Percentiles rank a stretch among this genome's conserved stretches.
Evolutionary conservation across 257 asterid species (phyloP).

Genomic region (Oldenlandia corymbosa): DNA sequence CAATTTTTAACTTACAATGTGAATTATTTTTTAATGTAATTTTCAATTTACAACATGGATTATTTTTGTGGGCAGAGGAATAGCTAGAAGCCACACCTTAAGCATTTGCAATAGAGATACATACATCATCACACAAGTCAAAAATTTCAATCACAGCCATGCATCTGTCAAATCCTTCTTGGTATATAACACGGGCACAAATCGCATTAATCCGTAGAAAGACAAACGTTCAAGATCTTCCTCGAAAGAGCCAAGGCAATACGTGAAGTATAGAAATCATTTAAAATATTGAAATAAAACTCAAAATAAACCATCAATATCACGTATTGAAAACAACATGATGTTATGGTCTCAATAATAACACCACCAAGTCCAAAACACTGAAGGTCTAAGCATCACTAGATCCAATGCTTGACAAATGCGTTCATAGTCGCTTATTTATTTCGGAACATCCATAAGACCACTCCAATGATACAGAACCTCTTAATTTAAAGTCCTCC

Average conservation of each 20-base stretch:
- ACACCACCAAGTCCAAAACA: slow-evolving; percentile 6
- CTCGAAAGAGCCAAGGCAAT: neutral
- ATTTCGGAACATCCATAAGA: slow-evolving; percentile 16
- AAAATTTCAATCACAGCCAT: no score
- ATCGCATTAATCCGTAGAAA: neutral
- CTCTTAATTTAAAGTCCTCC: slow-evolving; percentile 90
- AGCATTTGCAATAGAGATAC: no score
- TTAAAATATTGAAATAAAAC: neutral
- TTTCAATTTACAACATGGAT: no score
- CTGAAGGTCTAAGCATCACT: neutral
- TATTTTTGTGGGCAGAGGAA: no score
- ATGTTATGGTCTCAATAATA: neutral
- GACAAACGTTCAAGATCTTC: neutral
- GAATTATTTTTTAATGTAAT: no score
- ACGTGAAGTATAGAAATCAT: neutral
- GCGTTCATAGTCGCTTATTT: slow-evolving; percentile 21
- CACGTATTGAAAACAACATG: neutral
- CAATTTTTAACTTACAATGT: no score
- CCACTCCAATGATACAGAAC: slow-evolving; percentile 36
- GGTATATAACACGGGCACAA: no score
- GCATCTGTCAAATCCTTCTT: no score
- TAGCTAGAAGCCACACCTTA: no score
- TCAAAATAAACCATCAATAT: neutral
- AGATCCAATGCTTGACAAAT: neutral
- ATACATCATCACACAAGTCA: no score